A percentile compares a stretch with the other conserved stretches of the same genome.
These are phyloP conservation scores for Neonectria coccinea DNA, from an alignment of 2,329 filamentous ascomycete genomes.

Conservation along the genomic window DNA sequence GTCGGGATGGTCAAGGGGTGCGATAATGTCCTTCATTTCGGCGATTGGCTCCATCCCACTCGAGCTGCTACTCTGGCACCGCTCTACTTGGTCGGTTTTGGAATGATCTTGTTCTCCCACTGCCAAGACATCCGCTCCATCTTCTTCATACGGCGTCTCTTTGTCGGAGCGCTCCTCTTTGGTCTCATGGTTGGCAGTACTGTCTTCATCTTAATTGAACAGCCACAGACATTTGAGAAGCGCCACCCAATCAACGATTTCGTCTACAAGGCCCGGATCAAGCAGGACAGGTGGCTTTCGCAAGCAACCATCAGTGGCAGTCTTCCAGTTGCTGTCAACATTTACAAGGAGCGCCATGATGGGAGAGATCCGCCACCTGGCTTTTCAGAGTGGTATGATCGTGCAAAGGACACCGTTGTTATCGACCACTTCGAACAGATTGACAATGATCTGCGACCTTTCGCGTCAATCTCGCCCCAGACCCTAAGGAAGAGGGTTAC, in stretches of 20 bases:
- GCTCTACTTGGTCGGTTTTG: slow-evolving; percentile 54
- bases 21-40: slow-evolving; percentile 53
- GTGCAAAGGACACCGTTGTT: slow-evolving; percentile 77
- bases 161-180: slow-evolving; percentile 55
- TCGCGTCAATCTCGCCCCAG: slow-evolving; percentile 78
- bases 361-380: slow-evolving; percentile 80
- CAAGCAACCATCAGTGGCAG: slow-evolving; percentile 61
- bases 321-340: slow-evolving; percentile 58
- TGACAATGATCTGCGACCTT: slow-evolving; percentile 78
- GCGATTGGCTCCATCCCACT: slow-evolving; percentile 60
- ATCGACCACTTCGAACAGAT: slow-evolving; percentile 88
- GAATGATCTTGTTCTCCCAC: slow-evolving; percentile 59
- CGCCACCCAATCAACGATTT: slow-evolving; percentile 62
- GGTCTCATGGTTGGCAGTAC: slow-evolving; percentile 52
- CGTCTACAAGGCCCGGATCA: slow-evolving; percentile 61
- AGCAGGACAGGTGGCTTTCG: slow-evolving; percentile 62
- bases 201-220: slow-evolving; percentile 52
- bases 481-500: slow-evolving; percentile 72
- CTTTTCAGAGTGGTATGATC: slow-evolving; percentile 88
- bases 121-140: slow-evolving; percentile 58
- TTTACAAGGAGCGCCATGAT: slow-evolving; percentile 66
- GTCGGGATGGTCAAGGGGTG: slow-evolving; percentile 54
- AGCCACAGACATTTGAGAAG: slow-evolving; percentile 44
- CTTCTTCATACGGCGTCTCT: slow-evolving; percentile 55
- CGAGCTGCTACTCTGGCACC: slow-evolving; percentile 52